Conservation (phyloP, 1,139 yeast species). For the Sugiyamaella novakii region DNA sequence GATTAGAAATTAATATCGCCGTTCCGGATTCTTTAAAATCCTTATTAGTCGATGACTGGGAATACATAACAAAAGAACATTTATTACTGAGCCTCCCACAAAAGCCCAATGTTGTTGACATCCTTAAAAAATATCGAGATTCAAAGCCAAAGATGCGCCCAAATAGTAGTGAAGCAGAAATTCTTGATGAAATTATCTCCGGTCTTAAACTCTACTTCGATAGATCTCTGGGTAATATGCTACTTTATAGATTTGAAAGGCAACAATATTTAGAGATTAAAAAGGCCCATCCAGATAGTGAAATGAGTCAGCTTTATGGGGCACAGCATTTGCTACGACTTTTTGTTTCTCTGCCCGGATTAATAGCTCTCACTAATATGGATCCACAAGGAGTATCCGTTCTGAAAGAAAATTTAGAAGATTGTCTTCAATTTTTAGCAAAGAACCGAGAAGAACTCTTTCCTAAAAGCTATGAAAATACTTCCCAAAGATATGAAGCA, state of each 20-base stretch:
- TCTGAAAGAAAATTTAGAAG: constrained; percentile 57
- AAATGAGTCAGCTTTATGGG: constrained; percentile 63
- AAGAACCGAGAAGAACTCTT: constrained; percentile 53
- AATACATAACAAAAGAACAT: constrained; percentile 76
- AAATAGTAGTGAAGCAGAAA: constrained; percentile 52
- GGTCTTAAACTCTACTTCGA: constrained; percentile 82
- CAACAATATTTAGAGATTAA: constrained; percentile 69
- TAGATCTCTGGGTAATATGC: constrained; percentile 66
- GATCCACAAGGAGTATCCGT: constrained; percentile 71
- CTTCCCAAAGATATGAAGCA: constrained; percentile 66
- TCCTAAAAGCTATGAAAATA: constrained; percentile 51
- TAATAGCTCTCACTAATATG: constrained; percentile 77
- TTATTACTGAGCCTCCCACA: constrained; percentile 67
- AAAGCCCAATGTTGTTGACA: constrained; percentile 51
- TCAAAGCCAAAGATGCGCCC: constrained; percentile 32
- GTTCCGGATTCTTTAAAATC: constrained; percentile 71
- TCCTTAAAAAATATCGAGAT: constrained; percentile 53
- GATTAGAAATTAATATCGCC: constrained; percentile 55
- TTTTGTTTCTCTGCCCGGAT: constrained; percentile 75
- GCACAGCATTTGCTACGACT: constrained; percentile 73
- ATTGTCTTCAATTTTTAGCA: constrained; percentile 53
- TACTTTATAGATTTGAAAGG: constrained; percentile 83
- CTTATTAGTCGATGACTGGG: constrained; percentile 90
- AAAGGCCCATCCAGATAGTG: constrained; percentile 44
- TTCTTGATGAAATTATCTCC: constrained; percentile 63